phyloP scores from a whole-genome alignment of 1,139 yeast species.

The Diutina ranongensis region DNA sequence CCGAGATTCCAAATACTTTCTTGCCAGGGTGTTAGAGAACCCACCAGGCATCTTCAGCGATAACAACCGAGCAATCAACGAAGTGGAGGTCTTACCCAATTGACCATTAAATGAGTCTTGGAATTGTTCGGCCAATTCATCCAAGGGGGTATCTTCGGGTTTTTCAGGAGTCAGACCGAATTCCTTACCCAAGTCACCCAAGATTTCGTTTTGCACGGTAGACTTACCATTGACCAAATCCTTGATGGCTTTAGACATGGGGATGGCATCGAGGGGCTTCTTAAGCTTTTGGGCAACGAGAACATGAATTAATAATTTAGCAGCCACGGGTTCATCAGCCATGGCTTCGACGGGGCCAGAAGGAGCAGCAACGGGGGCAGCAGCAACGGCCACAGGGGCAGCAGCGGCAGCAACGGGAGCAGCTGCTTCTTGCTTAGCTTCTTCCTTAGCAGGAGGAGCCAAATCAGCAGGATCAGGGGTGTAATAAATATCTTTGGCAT shows the following conservation, averaged over 20 bases:
- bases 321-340: constrained; percentile 84
- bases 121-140: constrained; percentile 89
- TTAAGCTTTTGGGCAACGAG: constrained; percentile 92
- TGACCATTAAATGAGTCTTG: constrained; percentile 83
- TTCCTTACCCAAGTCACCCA: constrained; percentile 97
- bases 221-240: constrained; percentile 98
- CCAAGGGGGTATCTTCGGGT: constrained; percentile 95
- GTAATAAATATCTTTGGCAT: constrained; percentile 91
- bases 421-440: constrained; percentile 8
- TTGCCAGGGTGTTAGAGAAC: constrained; percentile 79
- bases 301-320: constrained; percentile 71
- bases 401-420: constrained; percentile 39
- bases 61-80: constrained; percentile 81
- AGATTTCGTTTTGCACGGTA: constrained; percentile 93
- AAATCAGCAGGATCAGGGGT: constrained; percentile 73
- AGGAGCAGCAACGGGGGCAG: constrained; percentile 38
- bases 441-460: constrained; percentile 32
- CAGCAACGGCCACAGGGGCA: constrained; percentile 46
- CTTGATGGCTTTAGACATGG: constrained; percentile 87
- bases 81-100: constrained; percentile 86
- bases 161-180: constrained; percentile 97
- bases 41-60: constrained; percentile 99
- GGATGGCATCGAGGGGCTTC: constrained; percentile 76
- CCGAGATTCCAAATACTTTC: constrained; percentile 81
- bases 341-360: constrained; percentile 72